phyloP scores from a whole-genome alignment of 2,329 filamentous ascomycete genomes.

The Lecanicillium sp. region DNA sequence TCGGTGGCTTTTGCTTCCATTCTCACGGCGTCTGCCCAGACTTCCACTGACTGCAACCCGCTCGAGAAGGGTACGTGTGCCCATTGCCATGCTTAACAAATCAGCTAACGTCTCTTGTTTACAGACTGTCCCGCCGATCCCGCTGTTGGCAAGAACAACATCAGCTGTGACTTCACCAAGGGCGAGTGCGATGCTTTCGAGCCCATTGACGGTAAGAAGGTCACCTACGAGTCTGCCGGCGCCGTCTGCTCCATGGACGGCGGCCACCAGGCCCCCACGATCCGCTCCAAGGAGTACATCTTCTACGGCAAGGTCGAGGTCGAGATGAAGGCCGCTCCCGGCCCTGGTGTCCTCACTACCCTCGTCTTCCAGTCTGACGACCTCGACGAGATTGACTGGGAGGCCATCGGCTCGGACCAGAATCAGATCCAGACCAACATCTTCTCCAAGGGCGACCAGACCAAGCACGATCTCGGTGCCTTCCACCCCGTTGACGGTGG shows the following conservation, averaged over 20 bases:
- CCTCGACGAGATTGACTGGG: slow-evolving; percentile 79
- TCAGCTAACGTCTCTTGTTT: neutral
- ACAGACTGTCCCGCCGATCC: slow-evolving; percentile 54
- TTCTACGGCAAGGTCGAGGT: slow-evolving; percentile 76
- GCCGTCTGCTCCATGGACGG: slow-evolving; percentile 50
- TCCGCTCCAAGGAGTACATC: slow-evolving; percentile 68
- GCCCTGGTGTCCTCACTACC: slow-evolving; percentile 70
- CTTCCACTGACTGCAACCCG: slow-evolving; percentile 49
- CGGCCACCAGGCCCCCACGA: slow-evolving; percentile 52
- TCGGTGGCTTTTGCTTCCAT: slow-evolving; percentile 44
- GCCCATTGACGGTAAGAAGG: slow-evolving; percentile 20
- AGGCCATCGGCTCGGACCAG: slow-evolving; percentile 67
- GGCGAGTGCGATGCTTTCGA: slow-evolving; percentile 44
- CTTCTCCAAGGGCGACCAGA: slow-evolving; percentile 65
- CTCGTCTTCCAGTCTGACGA: slow-evolving; percentile 70
- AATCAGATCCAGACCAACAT: slow-evolving; percentile 78
- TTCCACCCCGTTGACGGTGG: slow-evolving; percentile 48
- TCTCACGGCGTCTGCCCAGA: slow-evolving; percentile 48
- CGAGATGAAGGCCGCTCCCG: slow-evolving; percentile 63
- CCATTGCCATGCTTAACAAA: neutral
- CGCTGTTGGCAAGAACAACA: slow-evolving; percentile 56
- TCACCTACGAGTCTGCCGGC: slow-evolving; percentile 24
- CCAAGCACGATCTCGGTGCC: slow-evolving; percentile 56
- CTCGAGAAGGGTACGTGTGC: slow-evolving; percentile 39
- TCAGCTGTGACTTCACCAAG: slow-evolving; percentile 58